Evolutionary conservation across 306 rosid species (phyloP).

Genomic region (Corylus americana): DNA sequence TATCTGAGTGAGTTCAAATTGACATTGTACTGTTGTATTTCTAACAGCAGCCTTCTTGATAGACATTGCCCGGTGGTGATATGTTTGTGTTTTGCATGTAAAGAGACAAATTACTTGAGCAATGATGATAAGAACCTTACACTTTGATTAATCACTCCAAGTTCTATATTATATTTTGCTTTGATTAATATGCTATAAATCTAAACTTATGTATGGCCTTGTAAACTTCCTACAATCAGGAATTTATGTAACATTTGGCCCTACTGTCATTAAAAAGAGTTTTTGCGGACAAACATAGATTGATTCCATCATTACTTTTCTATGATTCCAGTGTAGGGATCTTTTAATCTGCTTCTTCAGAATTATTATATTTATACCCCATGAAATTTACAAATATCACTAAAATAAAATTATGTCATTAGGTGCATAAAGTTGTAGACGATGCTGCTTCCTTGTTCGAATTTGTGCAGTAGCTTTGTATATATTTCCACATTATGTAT

Average conservation of each 20-base stretch:
- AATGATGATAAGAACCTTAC: not conserved
- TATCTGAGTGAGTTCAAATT: not conserved
- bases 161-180: not conserved
- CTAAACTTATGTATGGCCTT: not conserved
- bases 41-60: not conserved
- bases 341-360: not conserved
- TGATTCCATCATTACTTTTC: not conserved
- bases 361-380: not conserved
- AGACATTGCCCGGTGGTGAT: not conserved
- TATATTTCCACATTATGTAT: constrained; percentile 15
- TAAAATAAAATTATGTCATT: not conserved
- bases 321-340: not conserved
- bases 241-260: not conserved
- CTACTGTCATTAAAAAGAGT: not conserved
- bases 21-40: not conserved
- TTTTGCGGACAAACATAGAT: not conserved
- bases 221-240: not conserved
- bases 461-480: constrained; percentile 14
- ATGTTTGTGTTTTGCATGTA: not conserved
- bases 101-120: not conserved
- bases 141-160: not conserved
- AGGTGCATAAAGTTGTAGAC: constrained; percentile 1
- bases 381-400: not conserved
- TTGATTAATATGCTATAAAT: not conserved
- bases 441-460: not conserved